Evolutionary conservation across 441 rosid genomes (phyloP).

Genomic region (Pelargonium cotyledonis): DNA sequence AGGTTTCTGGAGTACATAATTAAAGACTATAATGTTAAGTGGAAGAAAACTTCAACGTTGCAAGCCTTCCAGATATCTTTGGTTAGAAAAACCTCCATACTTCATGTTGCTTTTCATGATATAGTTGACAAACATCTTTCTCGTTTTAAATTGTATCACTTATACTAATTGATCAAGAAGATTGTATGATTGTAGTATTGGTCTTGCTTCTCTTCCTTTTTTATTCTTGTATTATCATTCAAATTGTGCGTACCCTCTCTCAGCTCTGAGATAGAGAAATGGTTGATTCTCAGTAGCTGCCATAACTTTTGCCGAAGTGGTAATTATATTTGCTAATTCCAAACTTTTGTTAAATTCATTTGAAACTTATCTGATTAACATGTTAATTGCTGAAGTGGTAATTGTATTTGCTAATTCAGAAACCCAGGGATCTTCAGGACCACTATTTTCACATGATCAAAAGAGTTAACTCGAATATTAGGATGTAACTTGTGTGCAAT

Average conservation of each 20-base stretch:
- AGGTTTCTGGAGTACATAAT: conserved; percentile 64
- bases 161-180: neutral
- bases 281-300: neutral
- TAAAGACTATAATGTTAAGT: conserved; percentile 50
- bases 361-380: neutral
- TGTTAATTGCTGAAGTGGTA: neutral
- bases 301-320: neutral
- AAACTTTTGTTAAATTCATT: neutral
- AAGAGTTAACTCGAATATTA: too few relatives aligned
- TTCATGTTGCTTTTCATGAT: neutral
- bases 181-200: neutral
- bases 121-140: neutral
- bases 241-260: neutral
- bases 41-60: conserved; percentile 48
- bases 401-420: neutral
- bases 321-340: neutral
- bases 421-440: neutral
- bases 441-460: neutral
- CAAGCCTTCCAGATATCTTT: conserved; percentile 86
- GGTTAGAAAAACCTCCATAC: conserved; percentile 40
- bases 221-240: neutral
- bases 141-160: neutral
- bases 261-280: neutral
- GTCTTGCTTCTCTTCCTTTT: neutral
- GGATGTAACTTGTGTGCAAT: neutral